A percentile compares a stretch with the other conserved stretches of the same genome.
These are phyloP conservation scores for Ophiocordyceps australis DNA, from an alignment of 2,329 filamentous ascomycete genomes.

Conservation along the genomic window DNA sequence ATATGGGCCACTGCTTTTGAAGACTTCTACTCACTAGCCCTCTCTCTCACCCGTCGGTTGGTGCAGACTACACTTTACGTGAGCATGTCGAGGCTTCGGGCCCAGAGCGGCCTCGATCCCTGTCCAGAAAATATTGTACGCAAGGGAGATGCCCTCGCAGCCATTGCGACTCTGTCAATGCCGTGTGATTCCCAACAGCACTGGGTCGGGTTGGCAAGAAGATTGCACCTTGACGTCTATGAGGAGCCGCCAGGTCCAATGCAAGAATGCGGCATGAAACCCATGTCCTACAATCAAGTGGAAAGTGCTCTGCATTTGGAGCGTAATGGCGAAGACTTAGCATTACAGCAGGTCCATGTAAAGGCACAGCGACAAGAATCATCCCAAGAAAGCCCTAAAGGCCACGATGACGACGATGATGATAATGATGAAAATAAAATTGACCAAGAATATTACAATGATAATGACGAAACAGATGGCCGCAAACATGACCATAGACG, in stretches of 20 bases:
- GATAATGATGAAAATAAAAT: constrained; percentile 1
- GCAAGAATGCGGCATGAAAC: constrained; percentile 8
- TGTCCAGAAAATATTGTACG: constrained; percentile 16
- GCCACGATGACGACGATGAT: background rate
- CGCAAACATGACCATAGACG: constrained; percentile 3
- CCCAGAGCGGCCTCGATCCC: constrained; percentile 17
- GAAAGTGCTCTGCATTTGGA: constrained; percentile 15
- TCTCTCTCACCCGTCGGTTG: constrained; percentile 52
- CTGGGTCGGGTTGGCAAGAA: constrained; percentile 28
- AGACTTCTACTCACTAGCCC: constrained; percentile 52
- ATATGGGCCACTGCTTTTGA: constrained; percentile 59
- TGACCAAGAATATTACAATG: constrained; percentile 5
- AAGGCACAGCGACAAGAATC: no score
- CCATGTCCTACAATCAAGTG: constrained; percentile 24
- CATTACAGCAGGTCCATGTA: no score
- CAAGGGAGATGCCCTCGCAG: constrained; percentile 27
- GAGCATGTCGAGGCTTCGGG: constrained; percentile 47
- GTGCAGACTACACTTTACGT: constrained; percentile 53
- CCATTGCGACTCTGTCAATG: constrained; percentile 27
- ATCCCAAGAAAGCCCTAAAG: no score
- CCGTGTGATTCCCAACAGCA: constrained; percentile 16
- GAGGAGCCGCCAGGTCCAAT: constrained; percentile 12
- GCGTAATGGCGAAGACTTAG: constrained; percentile 3
- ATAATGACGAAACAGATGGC: constrained; percentile 4
- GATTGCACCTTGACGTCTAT: constrained; percentile 28